Evolutionary conservation across 192 early-diverging fungal genomes (phyloP).

Genomic region (Blastocladiella britannica): DNA sequence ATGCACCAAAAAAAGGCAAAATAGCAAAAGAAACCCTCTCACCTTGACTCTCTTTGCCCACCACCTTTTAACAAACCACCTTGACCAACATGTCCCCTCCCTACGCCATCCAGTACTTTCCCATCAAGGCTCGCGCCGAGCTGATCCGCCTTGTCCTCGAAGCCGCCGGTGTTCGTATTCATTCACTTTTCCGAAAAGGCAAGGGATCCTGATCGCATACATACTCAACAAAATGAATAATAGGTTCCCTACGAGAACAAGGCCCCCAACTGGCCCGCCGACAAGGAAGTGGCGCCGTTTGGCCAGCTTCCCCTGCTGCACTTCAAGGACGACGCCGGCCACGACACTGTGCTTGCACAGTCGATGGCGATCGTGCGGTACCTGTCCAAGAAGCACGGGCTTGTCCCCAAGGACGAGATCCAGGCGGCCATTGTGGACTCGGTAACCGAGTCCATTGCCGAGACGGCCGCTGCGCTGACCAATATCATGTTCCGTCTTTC

Average conservation of each 20-base stretch:
- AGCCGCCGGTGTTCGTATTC: not conserved
- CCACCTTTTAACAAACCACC: too few species aligned
- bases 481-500: not conserved
- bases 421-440: slow-evolving; percentile 11
- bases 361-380: slow-evolving; percentile 24
- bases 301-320: slow-evolving; percentile 27
- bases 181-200: too few species aligned
- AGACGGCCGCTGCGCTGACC: slow-evolving; percentile 3
- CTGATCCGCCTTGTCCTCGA: not conserved
- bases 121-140: not conserved
- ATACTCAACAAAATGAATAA: too few species aligned
- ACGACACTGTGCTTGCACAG: slow-evolving; percentile 17
- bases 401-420: slow-evolving; percentile 8
- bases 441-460: slow-evolving; percentile 9
- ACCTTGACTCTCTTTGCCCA: too few species aligned
- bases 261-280: slow-evolving; percentile 13
- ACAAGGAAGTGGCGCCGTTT: slow-evolving; percentile 18
- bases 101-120: not conserved
- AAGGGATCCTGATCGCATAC: too few species aligned
- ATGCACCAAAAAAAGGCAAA: too few species aligned
- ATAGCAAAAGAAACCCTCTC: too few species aligned
- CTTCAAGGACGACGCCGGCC: slow-evolving; percentile 11
- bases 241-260: slow-evolving; percentile 4
- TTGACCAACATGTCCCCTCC: not conserved
- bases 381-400: slow-evolving; percentile 16